Evolutionary conservation across 805 yeast genomes (phyloP).

Genomic region (Candida stauntonica): DNA sequence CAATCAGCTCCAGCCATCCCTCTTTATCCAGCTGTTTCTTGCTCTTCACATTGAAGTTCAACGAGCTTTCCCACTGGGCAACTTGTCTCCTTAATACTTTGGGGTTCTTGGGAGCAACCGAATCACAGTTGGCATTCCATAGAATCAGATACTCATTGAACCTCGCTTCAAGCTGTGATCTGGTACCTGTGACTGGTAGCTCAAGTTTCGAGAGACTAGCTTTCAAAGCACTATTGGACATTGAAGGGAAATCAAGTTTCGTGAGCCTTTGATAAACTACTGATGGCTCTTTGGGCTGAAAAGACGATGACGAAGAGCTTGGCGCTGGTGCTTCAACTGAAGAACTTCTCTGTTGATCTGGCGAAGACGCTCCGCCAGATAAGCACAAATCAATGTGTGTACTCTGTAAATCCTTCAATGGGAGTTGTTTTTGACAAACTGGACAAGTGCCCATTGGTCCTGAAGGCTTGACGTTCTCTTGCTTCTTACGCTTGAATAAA

Average conservation of each 20-base stretch:
- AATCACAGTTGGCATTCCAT: slow-evolving; percentile 79
- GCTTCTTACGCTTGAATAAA: slow-evolving; percentile 16
- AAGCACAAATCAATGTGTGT: slow-evolving; percentile 59
- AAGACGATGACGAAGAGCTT: slow-evolving; percentile 15
- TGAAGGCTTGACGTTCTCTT: background rate
- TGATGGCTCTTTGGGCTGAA: slow-evolving; percentile 29
- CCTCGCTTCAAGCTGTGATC: slow-evolving; percentile 60
- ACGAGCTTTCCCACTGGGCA: slow-evolving; percentile 58
- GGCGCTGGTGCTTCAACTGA: slow-evolving; percentile 12
- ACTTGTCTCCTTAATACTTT: slow-evolving; percentile 51
- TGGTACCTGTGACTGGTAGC: slow-evolving; percentile 58
- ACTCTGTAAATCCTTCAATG: slow-evolving; percentile 47
- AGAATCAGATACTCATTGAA: slow-evolving; percentile 73
- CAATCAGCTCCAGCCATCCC: slow-evolving; percentile 22
- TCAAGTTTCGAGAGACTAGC: slow-evolving; percentile 51
- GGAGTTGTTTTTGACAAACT: slow-evolving; percentile 49
- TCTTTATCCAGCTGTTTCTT: slow-evolving; percentile 15
- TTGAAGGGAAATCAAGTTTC: slow-evolving; percentile 58
- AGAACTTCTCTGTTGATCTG: background rate
- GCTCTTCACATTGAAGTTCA: slow-evolving; percentile 11
- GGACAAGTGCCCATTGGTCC: slow-evolving; percentile 53
- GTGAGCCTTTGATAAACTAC: slow-evolving; percentile 42
- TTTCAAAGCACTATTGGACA: slow-evolving; percentile 56
- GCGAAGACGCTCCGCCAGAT: slow-evolving; percentile 24
- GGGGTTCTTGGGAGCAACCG: slow-evolving; percentile 58